phyloP scores from a whole-genome alignment of 805 yeast species.

The Helenozyma rhizophorensis region DNA sequence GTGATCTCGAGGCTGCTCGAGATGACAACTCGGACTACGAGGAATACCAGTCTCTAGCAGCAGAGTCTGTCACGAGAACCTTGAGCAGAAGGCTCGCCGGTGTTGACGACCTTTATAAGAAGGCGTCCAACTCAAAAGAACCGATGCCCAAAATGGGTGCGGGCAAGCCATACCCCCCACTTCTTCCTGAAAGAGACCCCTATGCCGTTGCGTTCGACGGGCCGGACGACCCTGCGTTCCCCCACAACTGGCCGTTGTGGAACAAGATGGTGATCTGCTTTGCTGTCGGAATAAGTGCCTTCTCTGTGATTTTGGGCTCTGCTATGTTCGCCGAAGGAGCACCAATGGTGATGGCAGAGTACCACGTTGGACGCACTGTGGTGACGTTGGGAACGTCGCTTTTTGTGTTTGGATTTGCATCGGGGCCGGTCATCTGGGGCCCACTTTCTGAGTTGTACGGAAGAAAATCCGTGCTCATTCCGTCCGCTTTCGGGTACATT shows the following conservation, averaged over 20 bases:
- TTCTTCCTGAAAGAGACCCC: constrained; percentile 47
- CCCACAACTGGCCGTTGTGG: constrained; percentile 65
- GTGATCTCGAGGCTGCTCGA: background rate
- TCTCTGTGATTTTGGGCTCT: constrained; percentile 61
- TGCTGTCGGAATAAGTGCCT: constrained; percentile 30
- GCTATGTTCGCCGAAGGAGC: constrained; percentile 73
- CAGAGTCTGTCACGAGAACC: constrained; percentile 12
- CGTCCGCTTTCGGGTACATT: constrained; percentile 53
- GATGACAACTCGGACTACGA: background rate
- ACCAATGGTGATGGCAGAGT: constrained; percentile 43
- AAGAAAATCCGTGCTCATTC: constrained; percentile 55
- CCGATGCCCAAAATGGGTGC: constrained; percentile 59
- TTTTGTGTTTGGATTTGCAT: constrained; percentile 89
- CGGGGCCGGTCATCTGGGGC: constrained; percentile 90
- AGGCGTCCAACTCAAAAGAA: constrained; percentile 21
- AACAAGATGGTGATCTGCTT: constrained; percentile 22
- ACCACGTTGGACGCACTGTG: constrained; percentile 61
- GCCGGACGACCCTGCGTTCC: constrained; percentile 72
- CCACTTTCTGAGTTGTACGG: constrained; percentile 81
- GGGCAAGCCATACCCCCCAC: constrained; percentile 58
- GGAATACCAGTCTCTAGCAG: constrained; percentile 9
- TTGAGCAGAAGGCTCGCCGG: constrained; percentile 20
- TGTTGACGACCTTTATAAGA: constrained; percentile 22
- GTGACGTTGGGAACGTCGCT: constrained; percentile 73
- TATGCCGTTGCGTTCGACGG: constrained; percentile 76